Evolutionary conservation across 176 grass and related monocot species (phyloP).

Genomic region (Pharus latifolius): DNA sequence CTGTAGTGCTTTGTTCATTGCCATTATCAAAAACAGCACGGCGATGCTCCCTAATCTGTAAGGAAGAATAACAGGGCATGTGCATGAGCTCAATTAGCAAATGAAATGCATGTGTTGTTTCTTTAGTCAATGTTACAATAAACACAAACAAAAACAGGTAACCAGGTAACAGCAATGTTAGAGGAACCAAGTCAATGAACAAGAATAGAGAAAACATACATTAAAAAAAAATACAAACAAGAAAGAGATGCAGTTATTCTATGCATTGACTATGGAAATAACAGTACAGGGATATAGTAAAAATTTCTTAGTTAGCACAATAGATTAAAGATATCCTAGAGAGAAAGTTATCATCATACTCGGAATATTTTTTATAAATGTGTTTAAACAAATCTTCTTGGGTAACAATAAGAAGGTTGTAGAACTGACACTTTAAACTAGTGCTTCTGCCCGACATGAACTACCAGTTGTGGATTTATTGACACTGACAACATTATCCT

Average conservation of each 20-base stretch:
- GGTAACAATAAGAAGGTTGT: not conserved
- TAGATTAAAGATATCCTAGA: too few relatives aligned
- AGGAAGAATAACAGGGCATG: conserved; percentile 11
- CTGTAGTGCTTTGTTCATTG: conserved; percentile 31
- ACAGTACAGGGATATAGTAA: not conserved
- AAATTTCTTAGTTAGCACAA: not conserved
- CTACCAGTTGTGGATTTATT: not conserved
- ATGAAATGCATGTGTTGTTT: not conserved
- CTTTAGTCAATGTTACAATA: too few relatives aligned
- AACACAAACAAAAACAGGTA: too few relatives aligned
- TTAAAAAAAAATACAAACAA: not conserved
- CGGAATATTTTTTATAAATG: too few relatives aligned
- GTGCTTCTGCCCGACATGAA: not conserved
- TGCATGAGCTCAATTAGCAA: conserved; percentile 1
- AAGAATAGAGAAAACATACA: not conserved
- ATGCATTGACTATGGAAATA: too few relatives aligned
- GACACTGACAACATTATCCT: not conserved
- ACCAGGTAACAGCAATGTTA: not conserved
- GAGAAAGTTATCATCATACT: not conserved
- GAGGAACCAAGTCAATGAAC: not conserved
- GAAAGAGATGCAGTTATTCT: not conserved
- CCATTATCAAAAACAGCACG: conserved; percentile 52
- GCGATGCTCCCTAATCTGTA: conserved; percentile 69
- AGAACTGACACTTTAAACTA: not conserved
- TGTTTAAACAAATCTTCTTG: not conserved